Evolutionary conservation across 2,329 filamentous ascomycete species (phyloP), one percentile per base, ranked within the genome.

Genomic region (Chaetomium olivaceum): DNA sequence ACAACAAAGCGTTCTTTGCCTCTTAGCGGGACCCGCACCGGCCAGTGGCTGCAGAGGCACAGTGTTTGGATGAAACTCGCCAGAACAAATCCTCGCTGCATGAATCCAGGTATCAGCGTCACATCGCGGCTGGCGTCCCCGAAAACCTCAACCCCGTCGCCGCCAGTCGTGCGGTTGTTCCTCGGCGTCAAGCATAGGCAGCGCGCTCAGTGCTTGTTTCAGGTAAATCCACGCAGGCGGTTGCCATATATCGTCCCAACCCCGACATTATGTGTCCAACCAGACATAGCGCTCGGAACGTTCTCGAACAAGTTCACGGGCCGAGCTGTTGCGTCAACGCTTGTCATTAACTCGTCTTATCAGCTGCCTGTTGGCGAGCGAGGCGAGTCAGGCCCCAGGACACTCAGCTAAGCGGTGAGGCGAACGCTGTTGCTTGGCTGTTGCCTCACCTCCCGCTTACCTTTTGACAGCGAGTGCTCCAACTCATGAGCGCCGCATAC

Each of bases 31-130:
- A 43, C 21, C n/a, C 12, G 19, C n/a, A 25, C 36, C 19, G 25
- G 31, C 21, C 21, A 31, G 58, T 61, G 58, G 58, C 48, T 52
- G 48, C 12, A 43, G 39, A 52, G 62, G 57, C 48, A 60, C 39
- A 8, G 52, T 43, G 27, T 64, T 61, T 61, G 43, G 58, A 39
- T 64, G 63, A 60, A 64, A 64, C 62, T 52, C 56, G 31, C 33
- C 46, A 31, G 56, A 52, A 48, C 46, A 43, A 25, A 14, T 46
- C 55, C 46, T 54, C 48, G 31, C 21, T 59, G 61, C 61, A 58
- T 54, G 12, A 54, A 54, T 48, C 43, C 58, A 52, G 9, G 46
- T 23, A 23, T 11, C 58, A 61, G 16, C 11, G 36, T 48, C 19
- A 23, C 59, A 25, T 48, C 25, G 31, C 25, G 33, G 23, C 27